Conservation (phyloP, 1,284 basidiomycete genomes). For the Ceratobasidium sp. region DNA sequence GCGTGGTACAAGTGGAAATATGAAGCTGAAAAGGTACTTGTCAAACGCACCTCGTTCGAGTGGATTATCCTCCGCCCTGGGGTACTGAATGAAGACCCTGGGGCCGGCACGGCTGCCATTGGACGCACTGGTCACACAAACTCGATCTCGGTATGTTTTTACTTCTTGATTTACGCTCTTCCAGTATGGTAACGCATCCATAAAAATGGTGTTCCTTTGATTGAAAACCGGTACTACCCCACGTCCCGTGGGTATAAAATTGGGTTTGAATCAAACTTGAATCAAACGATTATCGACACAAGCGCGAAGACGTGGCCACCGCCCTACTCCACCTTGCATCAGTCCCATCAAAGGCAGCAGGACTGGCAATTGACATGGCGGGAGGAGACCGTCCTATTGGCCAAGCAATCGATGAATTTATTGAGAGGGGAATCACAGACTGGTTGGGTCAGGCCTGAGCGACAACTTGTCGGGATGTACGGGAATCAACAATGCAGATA, state of each 20-base stretch:
- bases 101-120: conserved; percentile 60
- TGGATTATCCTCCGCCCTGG: conserved; percentile 77
- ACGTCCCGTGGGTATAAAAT: no score
- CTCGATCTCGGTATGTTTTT: conserved; percentile 60
- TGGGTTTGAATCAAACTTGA: neutral
- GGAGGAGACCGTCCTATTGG: conserved; percentile 38
- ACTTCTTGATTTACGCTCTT: neutral
- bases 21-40: conserved; percentile 72
- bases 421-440: conserved; percentile 37
- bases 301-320: conserved; percentile 41
- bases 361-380: conserved; percentile 39
- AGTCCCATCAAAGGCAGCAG: conserved; percentile 29
- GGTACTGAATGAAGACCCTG: conserved; percentile 60
- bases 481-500: no score
- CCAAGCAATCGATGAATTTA: conserved; percentile 36
- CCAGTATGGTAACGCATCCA: neutral
- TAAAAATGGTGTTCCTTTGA: no score
- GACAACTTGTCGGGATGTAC: no score
- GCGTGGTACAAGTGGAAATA: conserved; percentile 70
- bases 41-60: conserved; percentile 62
- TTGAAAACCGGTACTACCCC: no score
- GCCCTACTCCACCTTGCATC: conserved; percentile 35
- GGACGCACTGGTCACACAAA: conserved; percentile 62
- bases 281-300: neutral
- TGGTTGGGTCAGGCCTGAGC: conserved; percentile 28